Percentiles rank a stretch among this genome's conserved stretches.
Evolutionary conservation across 495 filamentous ascomycete genomes (phyloP).

Genomic region (Hypoxylon crocopeplum): DNA sequence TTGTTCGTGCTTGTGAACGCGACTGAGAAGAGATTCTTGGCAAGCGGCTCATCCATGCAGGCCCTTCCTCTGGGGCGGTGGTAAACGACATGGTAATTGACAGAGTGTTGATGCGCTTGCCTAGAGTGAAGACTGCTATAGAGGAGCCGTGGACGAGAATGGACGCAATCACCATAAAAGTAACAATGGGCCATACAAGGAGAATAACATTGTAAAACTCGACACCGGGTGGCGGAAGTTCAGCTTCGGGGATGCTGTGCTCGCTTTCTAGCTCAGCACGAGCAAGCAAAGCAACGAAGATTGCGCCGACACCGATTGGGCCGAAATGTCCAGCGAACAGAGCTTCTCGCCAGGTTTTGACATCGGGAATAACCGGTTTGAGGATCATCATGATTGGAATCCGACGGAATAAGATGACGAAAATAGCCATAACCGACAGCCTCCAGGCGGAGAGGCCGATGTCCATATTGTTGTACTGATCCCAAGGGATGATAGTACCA

Average conservation of each 20-base stretch:
- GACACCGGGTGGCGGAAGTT: constrained; percentile 59
- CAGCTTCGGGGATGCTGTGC: constrained; percentile 70
- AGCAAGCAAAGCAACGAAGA: constrained; percentile 93
- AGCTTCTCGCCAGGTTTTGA: constrained; percentile 98
- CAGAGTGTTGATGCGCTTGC: constrained; percentile 97
- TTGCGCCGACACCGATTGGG: constrained; percentile 95
- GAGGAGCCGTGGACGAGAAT: constrained; percentile 98
- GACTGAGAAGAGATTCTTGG: constrained; percentile 88
- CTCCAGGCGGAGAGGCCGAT: constrained; percentile 85
- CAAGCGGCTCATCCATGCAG: constrained; percentile 92
- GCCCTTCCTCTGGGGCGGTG: constrained; percentile 83
- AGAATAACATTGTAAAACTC: constrained; percentile 73
- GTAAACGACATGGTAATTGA: constrained; percentile 97
- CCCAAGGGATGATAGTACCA: constrained; percentile 96
- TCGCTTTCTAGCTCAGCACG: constrained; percentile 84
- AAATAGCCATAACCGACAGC: constrained; percentile 84
- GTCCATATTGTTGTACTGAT: constrained; percentile 73
- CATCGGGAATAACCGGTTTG: constrained; percentile 93
- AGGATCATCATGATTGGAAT: constrained; percentile 94
- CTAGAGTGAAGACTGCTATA: constrained; percentile 96
- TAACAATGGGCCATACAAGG: constrained; percentile 94
- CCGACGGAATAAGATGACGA: constrained; percentile 94
- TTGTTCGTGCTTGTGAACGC: constrained; percentile 83
- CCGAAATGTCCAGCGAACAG: constrained; percentile 98
- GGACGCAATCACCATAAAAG: constrained; percentile 91